Percentiles rank a stretch among this genome's conserved stretches.
Conservation (phyloP, 495 filamentous ascomycete genomes). For the Penicillium mononematosum region DNA sequence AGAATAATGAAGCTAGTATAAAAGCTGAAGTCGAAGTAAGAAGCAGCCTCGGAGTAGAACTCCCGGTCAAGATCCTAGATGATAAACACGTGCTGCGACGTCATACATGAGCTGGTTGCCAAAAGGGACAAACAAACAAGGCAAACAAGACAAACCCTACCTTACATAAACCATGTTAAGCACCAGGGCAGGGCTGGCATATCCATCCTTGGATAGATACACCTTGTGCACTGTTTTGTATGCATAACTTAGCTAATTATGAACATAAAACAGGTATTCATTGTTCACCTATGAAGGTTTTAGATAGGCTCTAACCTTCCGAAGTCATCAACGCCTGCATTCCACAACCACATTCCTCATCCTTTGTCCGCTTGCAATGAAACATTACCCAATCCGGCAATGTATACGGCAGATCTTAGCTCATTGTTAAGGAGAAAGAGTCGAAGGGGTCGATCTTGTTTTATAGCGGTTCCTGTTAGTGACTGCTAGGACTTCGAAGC, state of each 20-base stretch:
- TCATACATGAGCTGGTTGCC: not conserved
- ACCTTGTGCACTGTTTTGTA: not conserved
- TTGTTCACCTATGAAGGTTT: not conserved
- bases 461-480: conserved; percentile 7
- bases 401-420: conserved; percentile 1
- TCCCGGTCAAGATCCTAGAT: not conserved
- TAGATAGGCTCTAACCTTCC: not conserved
- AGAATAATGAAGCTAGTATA: not conserved
- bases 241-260: not conserved
- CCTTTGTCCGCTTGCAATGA: conserved; percentile 10
- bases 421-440: not conserved
- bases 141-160: not conserved
- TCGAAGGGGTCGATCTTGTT: conserved; percentile 12
- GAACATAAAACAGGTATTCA: not conserved
- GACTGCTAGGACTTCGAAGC: not conserved
- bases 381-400: conserved; percentile 9
- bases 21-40: not conserved
- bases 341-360: conserved; percentile 15
- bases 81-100: conserved; percentile 15
- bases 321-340: conserved; percentile 7
- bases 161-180: too few species aligned
- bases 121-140: not conserved
- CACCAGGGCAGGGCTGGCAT: too few species aligned
- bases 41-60: not conserved
- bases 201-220: too few species aligned